A percentile compares a stretch with the other conserved stretches of the same genome.
phyloP scores from a whole-genome alignment of 305 asterid species.

The Caryopteris hybrid region DNA sequence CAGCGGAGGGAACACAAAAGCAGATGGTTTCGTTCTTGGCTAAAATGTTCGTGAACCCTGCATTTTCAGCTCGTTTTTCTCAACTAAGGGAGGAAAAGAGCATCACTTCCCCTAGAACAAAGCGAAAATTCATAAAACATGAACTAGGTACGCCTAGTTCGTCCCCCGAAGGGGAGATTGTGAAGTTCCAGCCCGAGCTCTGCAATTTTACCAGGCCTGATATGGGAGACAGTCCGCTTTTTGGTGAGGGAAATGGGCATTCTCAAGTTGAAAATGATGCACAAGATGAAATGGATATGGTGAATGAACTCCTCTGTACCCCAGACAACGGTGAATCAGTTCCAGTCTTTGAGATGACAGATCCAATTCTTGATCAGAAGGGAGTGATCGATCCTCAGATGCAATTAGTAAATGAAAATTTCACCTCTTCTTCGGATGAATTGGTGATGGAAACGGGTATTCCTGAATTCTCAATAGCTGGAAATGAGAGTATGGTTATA shows the following conservation, averaged over 20 bases:
- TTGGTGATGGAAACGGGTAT: constrained; percentile 20
- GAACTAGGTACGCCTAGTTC: constrained; percentile 18
- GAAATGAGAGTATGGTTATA: constrained; percentile 26
- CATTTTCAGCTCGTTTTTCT: constrained; percentile 28
- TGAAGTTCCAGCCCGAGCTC: constrained; percentile 20
- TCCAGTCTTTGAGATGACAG: constrained; percentile 3
- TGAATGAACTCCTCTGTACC: constrained; percentile 16
- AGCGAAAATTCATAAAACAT: constrained; percentile 43
- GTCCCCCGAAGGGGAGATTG: constrained; percentile 20
- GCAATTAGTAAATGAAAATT: constrained; percentile 23
- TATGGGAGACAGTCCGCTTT: constrained; percentile 9
- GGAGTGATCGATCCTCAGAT: constrained; percentile 12
- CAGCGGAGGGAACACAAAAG: constrained; percentile 67
- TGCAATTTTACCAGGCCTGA: constrained; percentile 19
- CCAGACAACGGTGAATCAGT: constrained; percentile 23
- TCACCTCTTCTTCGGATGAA: constrained; percentile 33
- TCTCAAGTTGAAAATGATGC: constrained; percentile 16
- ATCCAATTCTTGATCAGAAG: constrained; percentile 21
- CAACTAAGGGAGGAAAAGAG: constrained; percentile 28
- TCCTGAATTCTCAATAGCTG: constrained; percentile 25
- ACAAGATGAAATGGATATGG: constrained; percentile 23
- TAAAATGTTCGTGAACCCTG: constrained; percentile 48
- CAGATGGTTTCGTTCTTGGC: constrained; percentile 79
- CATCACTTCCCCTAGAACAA: constrained; percentile 40
- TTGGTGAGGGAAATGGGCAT: constrained; percentile 18